A percentile compares a stretch with the other conserved stretches of the same genome.
phyloP scores from a whole-genome alignment of 176 grass and related monocot species.

The Oryza meyeriana region DNA sequence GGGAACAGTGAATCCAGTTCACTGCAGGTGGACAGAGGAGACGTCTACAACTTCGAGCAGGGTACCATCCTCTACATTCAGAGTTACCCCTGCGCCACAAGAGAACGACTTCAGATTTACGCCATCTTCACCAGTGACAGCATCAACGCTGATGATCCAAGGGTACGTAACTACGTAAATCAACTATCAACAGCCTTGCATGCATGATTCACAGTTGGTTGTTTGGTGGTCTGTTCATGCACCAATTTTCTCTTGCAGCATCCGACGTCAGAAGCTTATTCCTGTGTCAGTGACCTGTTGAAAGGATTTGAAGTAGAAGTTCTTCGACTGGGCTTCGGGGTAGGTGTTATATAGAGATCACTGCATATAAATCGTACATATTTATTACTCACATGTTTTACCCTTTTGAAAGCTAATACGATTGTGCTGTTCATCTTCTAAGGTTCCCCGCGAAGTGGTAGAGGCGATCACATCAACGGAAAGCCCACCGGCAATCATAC shows the following conservation, averaged over 20 bases:
- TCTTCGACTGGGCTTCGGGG: slow-evolving; percentile 66
- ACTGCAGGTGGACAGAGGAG: slow-evolving; percentile 53
- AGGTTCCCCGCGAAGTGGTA: slow-evolving; percentile 27
- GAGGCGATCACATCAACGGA: slow-evolving; percentile 22
- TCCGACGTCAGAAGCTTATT: slow-evolving; percentile 54
- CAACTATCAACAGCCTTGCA: background rate
- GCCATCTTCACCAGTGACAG: slow-evolving; percentile 64
- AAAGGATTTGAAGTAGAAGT: slow-evolving; percentile 63
- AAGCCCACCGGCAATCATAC: slow-evolving; percentile 51
- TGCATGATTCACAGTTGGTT: background rate
- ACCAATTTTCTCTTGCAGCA: slow-evolving; percentile 41
- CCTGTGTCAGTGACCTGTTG: slow-evolving; percentile 57
- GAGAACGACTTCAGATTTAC: slow-evolving; percentile 61
- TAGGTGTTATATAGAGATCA: slow-evolving; percentile 19
- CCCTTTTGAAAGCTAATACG: background rate
- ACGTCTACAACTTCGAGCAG: slow-evolving; percentile 74
- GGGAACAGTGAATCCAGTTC: slow-evolving; percentile 36
- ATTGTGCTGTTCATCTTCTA: background rate
- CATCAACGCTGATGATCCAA: slow-evolving; percentile 43
- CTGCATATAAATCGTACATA: background rate
- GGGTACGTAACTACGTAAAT: slow-evolving; percentile 14
- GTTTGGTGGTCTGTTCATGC: background rate
- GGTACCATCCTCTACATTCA: slow-evolving; percentile 64
- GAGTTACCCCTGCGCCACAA: slow-evolving; percentile 53
- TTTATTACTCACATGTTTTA: background rate